These are phyloP conservation scores for Penicillium sp. DNA, from an alignment of 2,329 filamentous ascomycete genomes.

Conservation along the genomic window DNA sequence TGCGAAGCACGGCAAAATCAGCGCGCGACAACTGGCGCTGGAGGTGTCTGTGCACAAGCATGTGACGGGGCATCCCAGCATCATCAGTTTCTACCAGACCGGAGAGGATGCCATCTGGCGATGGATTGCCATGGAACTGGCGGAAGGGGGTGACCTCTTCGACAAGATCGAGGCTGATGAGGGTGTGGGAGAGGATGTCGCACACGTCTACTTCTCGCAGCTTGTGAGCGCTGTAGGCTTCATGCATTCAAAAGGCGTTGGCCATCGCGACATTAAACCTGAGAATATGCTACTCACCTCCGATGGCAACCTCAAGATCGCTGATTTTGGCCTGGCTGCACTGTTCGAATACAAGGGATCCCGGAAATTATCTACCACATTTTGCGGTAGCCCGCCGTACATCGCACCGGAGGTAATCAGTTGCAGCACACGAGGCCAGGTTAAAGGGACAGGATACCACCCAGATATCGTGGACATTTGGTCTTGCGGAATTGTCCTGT, in stretches of 20 bases:
- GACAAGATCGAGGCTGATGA: conserved; percentile 99
- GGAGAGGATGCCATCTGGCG: conserved; percentile 85
- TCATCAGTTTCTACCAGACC: conserved; percentile 87
- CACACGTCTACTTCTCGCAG: conserved; percentile 94
- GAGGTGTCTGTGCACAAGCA: conserved; percentile 89
- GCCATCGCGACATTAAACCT: conserved; percentile 87
- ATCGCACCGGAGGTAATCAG: conserved; percentile 87
- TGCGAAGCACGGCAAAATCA: conserved; percentile 81
- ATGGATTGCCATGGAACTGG: conserved; percentile 98
- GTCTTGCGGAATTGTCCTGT: conserved; percentile 97
- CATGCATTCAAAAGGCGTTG: conserved; percentile 94
- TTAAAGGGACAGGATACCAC: conserved; percentile 47
- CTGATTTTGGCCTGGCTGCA: conserved; percentile 94
- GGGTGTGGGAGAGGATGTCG: conserved; percentile 90
- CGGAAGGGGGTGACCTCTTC: conserved; percentile 92
- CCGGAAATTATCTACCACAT: conserved; percentile 77
- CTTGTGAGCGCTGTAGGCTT: conserved; percentile 86
- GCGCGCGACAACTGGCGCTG: conserved; percentile 84
- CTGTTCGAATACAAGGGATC: conserved; percentile 88
- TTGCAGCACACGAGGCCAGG: conserved; percentile 53
- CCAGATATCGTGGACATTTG: conserved; percentile 89
- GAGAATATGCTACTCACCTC: conserved; percentile 91
- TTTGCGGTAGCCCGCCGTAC: conserved; percentile 95
- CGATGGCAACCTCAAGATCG: conserved; percentile 85
- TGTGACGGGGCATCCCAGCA: conserved; percentile 85